Evolutionary conservation across 306 rosid genomes (phyloP).

Genomic region (Begonia peltatifolia): DNA sequence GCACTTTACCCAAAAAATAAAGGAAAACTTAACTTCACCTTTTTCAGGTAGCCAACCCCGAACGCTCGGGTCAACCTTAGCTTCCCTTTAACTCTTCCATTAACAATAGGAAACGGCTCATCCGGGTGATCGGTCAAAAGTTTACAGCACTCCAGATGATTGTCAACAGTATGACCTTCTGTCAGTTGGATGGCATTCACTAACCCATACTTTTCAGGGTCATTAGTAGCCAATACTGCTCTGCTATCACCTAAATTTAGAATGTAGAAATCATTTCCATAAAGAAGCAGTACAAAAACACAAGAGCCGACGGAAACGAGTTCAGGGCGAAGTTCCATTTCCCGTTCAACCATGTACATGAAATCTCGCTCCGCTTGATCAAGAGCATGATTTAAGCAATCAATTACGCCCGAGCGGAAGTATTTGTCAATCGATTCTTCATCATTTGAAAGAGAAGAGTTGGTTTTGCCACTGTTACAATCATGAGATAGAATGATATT

Average conservation of each 20-base stretch:
- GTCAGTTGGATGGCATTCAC: not conserved
- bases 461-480: not conserved
- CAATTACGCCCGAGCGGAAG: not conserved
- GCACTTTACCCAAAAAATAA: not conserved
- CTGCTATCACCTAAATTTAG: constrained; percentile 1
- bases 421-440: not conserved
- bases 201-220: not conserved
- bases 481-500: not conserved
- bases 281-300: not conserved
- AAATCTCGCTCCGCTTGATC: not conserved
- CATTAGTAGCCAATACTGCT: not conserved
- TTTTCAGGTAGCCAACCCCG: not conserved
- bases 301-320: not conserved
- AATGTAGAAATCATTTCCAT: not conserved
- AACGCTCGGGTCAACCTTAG: not conserved
- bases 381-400: not conserved
- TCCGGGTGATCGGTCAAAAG: not conserved
- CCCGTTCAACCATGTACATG: not conserved
- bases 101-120: not conserved
- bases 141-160: not conserved
- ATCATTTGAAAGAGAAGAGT: not conserved
- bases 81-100: not conserved
- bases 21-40: not conserved
- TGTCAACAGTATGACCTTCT: not conserved
- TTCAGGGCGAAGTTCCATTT: not conserved